phyloP scores from a whole-genome alignment of 2,329 filamentous ascomycete genomes.

The Nannizzia gypsea region DNA sequence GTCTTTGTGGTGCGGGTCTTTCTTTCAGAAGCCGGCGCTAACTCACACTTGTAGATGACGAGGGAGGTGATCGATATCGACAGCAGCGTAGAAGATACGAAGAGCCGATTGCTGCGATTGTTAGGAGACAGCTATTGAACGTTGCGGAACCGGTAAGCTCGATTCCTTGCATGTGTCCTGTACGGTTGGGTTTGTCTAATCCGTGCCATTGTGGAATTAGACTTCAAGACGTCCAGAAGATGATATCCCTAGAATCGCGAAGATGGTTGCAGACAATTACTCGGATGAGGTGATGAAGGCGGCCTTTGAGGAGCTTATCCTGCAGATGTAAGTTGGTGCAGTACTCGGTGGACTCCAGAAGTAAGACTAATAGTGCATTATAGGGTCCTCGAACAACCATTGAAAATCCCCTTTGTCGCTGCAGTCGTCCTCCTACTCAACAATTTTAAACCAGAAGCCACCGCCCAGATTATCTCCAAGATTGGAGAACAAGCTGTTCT shows the following conservation, averaged over 20 bases:
- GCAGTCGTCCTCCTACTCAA: slow-evolving; percentile 73
- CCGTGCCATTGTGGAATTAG: slow-evolving; percentile 15
- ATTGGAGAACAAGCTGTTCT: slow-evolving; percentile 52
- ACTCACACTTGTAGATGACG: slow-evolving; percentile 51
- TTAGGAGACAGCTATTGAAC: slow-evolving; percentile 66
- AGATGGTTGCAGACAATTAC: slow-evolving; percentile 66
- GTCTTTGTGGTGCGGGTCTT: not conserved
- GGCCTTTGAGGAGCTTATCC: slow-evolving; percentile 58
- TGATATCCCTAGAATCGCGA: slow-evolving; percentile 62
- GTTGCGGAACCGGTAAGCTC: slow-evolving; percentile 59
- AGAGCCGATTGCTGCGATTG: slow-evolving; percentile 56
- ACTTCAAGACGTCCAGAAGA: slow-evolving; percentile 67
- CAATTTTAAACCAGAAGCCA: slow-evolving; percentile 61
- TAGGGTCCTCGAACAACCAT: slow-evolving; percentile 72
- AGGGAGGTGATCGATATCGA: slow-evolving; percentile 59
- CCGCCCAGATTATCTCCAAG: slow-evolving; percentile 56
- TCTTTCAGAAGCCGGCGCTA: too few relatives aligned
- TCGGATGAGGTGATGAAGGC: slow-evolving; percentile 69
- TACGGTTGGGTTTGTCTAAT: not conserved
- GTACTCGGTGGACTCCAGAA: not conserved
- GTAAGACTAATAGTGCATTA: not conserved
- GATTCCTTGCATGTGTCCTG: not conserved
- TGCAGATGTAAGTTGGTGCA: slow-evolving; percentile 54
- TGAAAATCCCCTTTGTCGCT: slow-evolving; percentile 93
- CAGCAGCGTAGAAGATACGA: slow-evolving; percentile 63